Evolutionary conservation across 2,329 filamentous ascomycete species (phyloP).

Genomic region (Phialophora macrospora): DNA sequence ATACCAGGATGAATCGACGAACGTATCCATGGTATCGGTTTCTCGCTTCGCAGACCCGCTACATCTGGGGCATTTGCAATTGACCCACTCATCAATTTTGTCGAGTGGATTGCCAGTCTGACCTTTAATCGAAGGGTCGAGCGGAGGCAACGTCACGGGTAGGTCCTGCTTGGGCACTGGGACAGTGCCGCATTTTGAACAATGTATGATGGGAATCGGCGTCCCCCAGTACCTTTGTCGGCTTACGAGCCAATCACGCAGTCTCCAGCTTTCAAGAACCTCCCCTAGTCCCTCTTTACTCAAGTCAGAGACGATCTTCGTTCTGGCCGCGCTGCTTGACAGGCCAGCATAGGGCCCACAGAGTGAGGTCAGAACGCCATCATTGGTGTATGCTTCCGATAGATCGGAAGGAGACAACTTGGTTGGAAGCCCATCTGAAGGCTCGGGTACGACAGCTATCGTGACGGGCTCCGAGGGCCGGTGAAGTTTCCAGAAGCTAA

Average conservation of each 20-base stretch:
- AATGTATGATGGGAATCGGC: constrained; percentile 88
- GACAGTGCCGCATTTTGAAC: constrained; percentile 74
- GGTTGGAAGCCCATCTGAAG: constrained; percentile 44
- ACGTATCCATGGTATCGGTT: constrained; percentile 95
- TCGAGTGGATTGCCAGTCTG: constrained; percentile 79
- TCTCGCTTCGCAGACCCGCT: constrained; percentile 73
- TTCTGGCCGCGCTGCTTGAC: constrained; percentile 65
- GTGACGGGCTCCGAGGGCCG: constrained; percentile 64
- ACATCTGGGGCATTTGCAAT: constrained; percentile 75
- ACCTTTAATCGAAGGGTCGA: constrained; percentile 68
- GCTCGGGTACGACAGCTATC: constrained; percentile 60
- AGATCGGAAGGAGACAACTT: constrained; percentile 44
- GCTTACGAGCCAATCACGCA: constrained; percentile 89
- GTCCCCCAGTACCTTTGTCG: constrained; percentile 93
- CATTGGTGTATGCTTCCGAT: constrained; percentile 62
- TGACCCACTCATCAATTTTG: constrained; percentile 71
- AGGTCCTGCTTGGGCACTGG: constrained; percentile 77
- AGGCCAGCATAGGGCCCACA: constrained; percentile 70
- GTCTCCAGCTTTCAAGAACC: constrained; percentile 73
- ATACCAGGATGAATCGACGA: constrained; percentile 95
- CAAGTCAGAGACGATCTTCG: constrained; percentile 62
- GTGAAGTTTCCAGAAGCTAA: constrained; percentile 77
- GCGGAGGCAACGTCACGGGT: constrained; percentile 73
- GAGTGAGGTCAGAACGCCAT: constrained; percentile 70
- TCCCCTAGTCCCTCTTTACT: constrained; percentile 62